Base-by-base conservation (phyloP, 345 rosid genomes). In the Litchi chinensis region DNA sequence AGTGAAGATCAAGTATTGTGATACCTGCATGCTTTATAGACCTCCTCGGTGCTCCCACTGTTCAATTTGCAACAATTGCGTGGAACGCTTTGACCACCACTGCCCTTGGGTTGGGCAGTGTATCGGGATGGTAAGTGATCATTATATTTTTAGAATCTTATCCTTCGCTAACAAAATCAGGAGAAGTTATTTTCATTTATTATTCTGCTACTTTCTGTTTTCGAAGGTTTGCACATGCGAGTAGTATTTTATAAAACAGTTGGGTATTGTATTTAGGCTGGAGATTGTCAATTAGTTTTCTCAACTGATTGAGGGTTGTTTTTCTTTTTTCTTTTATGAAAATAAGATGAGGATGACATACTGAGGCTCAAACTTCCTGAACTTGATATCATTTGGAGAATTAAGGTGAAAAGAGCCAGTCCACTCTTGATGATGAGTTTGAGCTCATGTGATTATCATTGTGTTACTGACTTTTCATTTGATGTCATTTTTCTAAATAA, bases 61-160 rank as follows among this genome's bases (percentile, higher is more conserved):
- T 83, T 96, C 99, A 40, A 96, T 96, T 81, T 96, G 99, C 89
- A 96, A 96, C 79, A 96, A 96, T 86, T 96, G 99, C 68, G 99
- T 94, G 6, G 93, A 93, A 83, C 88, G 93, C 80, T 96, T 96
- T 83, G 99, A 96, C 82, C 99, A 96, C 80, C 99, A 96, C 84
- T 96, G 99, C 81, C 99, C 99, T 77, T 96, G 99, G 99, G 99
- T 96, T 76, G 98, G 99, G 82, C 99, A 96, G 81, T 96, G 99
- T 84, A 93, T 96, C 67, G 99, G 99, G 43, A 79, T 88, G 93
- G 99, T 96, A 88, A 82, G 88, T 82, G 71, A 68, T 65, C 13
- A 5, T 64, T 76, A 81, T 67, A 82, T 69, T 74, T 74, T 76
- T 70, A 12, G 7, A 46, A 44, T 46, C 22, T 69, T 69, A 28